Percentiles rank a stretch among this genome's conserved stretches.
Evolutionary conservation across 108 stramenopile genomes (phyloP).

Genomic region (Epithemia pelagica): DNA sequence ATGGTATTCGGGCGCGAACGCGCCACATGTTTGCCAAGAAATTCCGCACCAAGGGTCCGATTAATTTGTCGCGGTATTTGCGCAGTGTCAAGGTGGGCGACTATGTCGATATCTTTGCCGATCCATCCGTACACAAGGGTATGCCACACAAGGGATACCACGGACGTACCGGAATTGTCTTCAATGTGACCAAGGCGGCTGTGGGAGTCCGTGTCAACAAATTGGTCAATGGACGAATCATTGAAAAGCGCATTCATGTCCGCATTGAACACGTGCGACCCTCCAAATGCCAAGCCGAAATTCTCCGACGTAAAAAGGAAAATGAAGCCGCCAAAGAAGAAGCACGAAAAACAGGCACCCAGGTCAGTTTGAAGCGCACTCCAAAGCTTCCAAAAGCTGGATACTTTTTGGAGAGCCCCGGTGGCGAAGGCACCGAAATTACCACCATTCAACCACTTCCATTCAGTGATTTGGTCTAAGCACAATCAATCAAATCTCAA

Average conservation of each 20-base stretch:
- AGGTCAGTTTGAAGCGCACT: constrained; percentile 89
- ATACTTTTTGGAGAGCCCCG: constrained; percentile 73
- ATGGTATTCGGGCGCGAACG: constrained; percentile 96
- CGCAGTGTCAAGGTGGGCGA: constrained; percentile 93
- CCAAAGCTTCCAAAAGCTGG: constrained; percentile 93
- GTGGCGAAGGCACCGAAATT: constrained; percentile 57
- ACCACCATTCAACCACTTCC: constrained; percentile 91
- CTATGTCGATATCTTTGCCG: constrained; percentile 98
- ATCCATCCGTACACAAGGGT: constrained; percentile 98
- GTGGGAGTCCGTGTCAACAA: constrained; percentile 99
- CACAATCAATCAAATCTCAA: no score
- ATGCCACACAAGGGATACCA: constrained; percentile 99
- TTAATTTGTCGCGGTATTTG: constrained; percentile 86
- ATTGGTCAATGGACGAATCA: constrained; percentile 91
- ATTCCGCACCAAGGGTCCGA: constrained; percentile 90
- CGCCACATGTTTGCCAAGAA: constrained; percentile 99
- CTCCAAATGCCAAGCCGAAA: constrained; percentile 96
- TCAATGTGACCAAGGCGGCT: constrained; percentile 96
- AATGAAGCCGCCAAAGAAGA: constrained; percentile 84
- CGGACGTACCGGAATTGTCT: constrained; percentile 98
- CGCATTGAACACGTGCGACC: constrained; percentile 96
- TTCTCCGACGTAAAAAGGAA: constrained; percentile 60
- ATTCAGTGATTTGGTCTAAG: constrained; percentile 89
- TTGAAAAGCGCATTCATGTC: constrained; percentile 98
- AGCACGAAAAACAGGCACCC: constrained; percentile 71